Evolutionary conservation across 305 asterid genomes (phyloP).

Genomic region (Fraxinus ornus): DNA sequence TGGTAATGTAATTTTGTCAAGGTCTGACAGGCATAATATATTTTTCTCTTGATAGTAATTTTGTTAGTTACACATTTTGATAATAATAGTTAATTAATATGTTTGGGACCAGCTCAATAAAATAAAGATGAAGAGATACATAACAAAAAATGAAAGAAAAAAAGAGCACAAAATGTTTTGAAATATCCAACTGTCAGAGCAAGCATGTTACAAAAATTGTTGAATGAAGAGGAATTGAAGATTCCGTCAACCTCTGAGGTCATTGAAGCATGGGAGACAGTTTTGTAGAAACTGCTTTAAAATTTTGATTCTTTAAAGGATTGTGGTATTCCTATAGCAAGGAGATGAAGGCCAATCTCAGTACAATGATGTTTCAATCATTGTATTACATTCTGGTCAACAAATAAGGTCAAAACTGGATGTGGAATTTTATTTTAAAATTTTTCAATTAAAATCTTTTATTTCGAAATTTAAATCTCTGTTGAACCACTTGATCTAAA

Average conservation of each 20-base stretch:
- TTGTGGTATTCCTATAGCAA: background rate
- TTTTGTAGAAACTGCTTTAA: background rate
- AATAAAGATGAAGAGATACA: background rate
- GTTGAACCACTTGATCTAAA: background rate
- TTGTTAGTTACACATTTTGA: background rate
- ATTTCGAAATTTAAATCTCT: background rate
- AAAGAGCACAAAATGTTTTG: background rate
- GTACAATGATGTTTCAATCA: background rate
- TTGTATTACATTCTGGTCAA: background rate
- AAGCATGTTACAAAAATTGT: background rate
- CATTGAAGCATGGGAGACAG: background rate
- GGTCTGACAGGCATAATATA: background rate
- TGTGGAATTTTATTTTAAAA: background rate
- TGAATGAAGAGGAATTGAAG: background rate
- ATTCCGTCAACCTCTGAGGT: background rate
- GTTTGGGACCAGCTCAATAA: background rate
- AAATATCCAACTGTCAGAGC: background rate
- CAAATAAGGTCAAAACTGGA: background rate
- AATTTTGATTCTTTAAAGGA: background rate
- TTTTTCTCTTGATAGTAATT: background rate
- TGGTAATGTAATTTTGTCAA: background rate
- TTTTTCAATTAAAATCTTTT: background rate
- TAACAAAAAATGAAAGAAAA: background rate
- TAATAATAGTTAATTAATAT: background rate
- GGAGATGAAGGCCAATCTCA: background rate